Evolutionary conservation across 129 eudicot genomes (phyloP).

Genomic region (Daucus carota): DNA sequence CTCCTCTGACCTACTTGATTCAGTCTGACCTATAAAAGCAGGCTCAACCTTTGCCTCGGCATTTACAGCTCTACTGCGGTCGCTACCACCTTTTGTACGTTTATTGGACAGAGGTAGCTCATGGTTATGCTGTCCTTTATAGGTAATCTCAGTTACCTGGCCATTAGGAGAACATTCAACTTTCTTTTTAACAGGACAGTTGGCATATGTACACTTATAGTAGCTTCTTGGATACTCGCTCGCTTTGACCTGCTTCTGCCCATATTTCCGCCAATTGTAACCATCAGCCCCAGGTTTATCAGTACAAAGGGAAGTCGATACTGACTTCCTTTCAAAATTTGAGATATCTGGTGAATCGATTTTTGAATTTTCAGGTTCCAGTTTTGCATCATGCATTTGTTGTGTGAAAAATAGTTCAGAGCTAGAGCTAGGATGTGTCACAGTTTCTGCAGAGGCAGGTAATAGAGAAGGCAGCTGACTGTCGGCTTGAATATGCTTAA

Average conservation of each 20-base stretch:
- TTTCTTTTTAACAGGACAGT: conserved; percentile 90
- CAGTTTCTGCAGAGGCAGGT: conserved; percentile 20
- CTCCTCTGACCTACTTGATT: conserved; percentile 15
- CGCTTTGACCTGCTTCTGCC: conserved; percentile 90
- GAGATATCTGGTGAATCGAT: conserved; percentile 49
- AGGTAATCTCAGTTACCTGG: conserved; percentile 73
- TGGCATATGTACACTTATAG: conserved; percentile 67
- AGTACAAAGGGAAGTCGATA: conserved; percentile 22
- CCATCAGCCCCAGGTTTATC: conserved; percentile 65
- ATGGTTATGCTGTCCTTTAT: conserved; percentile 88
- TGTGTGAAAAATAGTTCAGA: conserved; percentile 14
- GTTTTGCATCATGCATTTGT: conserved; percentile 18
- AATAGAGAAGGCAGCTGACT: conserved; percentile 23
- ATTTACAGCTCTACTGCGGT: conserved; percentile 22
- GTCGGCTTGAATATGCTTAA: conserved; percentile 38
- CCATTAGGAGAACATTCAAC: conserved; percentile 75
- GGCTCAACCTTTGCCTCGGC: conserved; percentile 17
- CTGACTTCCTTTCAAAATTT: conserved; percentile 35
- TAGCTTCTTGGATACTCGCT: conserved; percentile 93
- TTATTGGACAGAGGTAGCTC: conserved; percentile 50
- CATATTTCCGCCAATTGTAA: conserved; percentile 94
- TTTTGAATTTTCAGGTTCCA: conserved; percentile 38
- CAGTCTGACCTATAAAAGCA: conserved; percentile 15
- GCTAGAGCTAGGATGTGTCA: conserved; percentile 10
- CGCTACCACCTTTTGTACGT: conserved; percentile 46